Base-by-base conservation (phyloP, 148 eudicot species). In the Camellia granthamiana region DNA sequence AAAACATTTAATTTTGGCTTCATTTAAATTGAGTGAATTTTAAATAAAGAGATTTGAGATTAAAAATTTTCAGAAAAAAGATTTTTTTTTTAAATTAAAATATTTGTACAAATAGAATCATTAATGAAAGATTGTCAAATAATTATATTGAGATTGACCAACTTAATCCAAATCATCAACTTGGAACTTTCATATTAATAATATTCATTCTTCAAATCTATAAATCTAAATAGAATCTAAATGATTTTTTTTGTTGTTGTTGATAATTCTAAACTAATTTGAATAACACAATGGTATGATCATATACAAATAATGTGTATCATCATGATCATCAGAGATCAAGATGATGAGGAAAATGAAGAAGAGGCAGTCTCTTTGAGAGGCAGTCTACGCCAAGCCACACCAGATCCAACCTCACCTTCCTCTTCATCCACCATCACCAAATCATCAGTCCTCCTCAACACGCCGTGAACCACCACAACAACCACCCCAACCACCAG, bases 361-460 rank as follows among this genome's bases (percentile, higher is more conserved):
- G 88, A 80, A 44, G 90, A 88, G 10, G 93, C 88, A 10, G 91
- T 76, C 80, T 87, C 91, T 65, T 83, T 83, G 86, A 90, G 62
- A 13, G 79, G 43, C 8, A 51, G 9, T 51, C 75, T 21, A 5
- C 23, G 74, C 74, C 56, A 49, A 23, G 7, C 78, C 79, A 87
- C 38, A 61, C 82, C 73, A 49, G 62, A 52, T 51, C 61, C 61
- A 12, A 30, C 84, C 47, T 54, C 83, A 59, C 71, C 81, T 41
- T 79, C 81, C 73, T 83, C 87, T 65, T 72, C 81, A 60, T 68
- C 85, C 13, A 65, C 12, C 55, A 65, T 4, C 55, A 7, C 76
- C 81, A 85, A 67, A 56, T 90, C 88, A 63, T 88, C 92, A 1
- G 86, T 80, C 81, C 80, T 47, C 65, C 88, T 79, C 4, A 86